Evolutionary conservation across 495 filamentous ascomycete species (phyloP).

Genomic region (Cercophora newfieldiana): DNA sequence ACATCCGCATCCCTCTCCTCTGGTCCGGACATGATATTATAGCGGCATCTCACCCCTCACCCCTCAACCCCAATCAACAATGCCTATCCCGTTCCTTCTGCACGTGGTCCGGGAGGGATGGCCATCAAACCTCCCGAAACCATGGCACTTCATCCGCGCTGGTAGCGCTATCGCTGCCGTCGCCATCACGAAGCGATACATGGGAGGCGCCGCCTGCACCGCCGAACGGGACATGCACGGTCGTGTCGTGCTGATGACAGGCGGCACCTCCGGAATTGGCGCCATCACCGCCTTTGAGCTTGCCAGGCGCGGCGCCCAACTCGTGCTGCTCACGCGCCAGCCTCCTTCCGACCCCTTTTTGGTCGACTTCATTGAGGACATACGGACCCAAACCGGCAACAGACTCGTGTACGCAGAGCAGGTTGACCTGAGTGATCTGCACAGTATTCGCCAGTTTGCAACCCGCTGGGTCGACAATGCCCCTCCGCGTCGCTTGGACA

Average conservation of each 20-base stretch:
- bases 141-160: conserved; percentile 59
- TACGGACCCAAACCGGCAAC: conserved; percentile 78
- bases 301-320: conserved; percentile 80
- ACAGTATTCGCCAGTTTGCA: conserved; percentile 90
- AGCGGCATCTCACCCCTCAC: too few relatives aligned
- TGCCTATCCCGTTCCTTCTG: conserved; percentile 78
- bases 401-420: conserved; percentile 92
- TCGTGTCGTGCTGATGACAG: conserved; percentile 91
- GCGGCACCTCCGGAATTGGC: conserved; percentile 93
- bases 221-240: conserved; percentile 88
- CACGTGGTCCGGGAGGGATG: conserved; percentile 64
- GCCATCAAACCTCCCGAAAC: conserved; percentile 62
- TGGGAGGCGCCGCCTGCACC: conserved; percentile 68
- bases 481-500: conserved; percentile 87
- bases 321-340: conserved; percentile 86
- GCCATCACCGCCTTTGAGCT: conserved; percentile 71
- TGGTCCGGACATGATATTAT: conserved; percentile 7
- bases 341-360: conserved; percentile 81
- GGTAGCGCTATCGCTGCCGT: conserved; percentile 60
- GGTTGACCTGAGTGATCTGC: conserved; percentile 81
- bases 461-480: conserved; percentile 98
- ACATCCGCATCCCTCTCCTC: not conserved
- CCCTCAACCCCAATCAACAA: conserved; percentile 35
- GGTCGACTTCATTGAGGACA: conserved; percentile 85
- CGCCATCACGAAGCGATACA: conserved; percentile 73